Evolutionary conservation across 805 yeast species (phyloP).

Genomic region (Candida tallmaniae): DNA sequence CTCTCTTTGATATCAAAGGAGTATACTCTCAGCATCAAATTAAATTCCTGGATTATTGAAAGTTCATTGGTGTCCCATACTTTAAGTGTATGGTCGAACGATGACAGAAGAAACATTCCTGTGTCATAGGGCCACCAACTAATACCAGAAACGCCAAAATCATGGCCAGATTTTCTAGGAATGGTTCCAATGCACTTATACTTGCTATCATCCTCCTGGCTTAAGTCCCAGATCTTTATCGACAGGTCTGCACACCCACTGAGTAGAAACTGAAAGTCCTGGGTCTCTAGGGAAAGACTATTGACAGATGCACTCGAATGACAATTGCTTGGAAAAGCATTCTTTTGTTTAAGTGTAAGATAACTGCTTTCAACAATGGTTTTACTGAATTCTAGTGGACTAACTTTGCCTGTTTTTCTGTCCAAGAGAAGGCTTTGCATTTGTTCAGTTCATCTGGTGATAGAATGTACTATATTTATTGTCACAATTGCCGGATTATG

Average conservation of each 20-base stretch:
- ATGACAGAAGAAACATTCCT: slow-evolving; percentile 79
- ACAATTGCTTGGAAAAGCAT: slow-evolving; percentile 38
- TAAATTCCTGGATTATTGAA: slow-evolving; percentile 62
- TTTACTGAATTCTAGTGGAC: slow-evolving; percentile 30
- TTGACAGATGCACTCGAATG: slow-evolving; percentile 54
- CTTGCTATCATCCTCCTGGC: slow-evolving; percentile 26
- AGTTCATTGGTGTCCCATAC: slow-evolving; percentile 76
- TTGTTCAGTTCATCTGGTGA: too few relatives aligned
- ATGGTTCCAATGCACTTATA: slow-evolving; percentile 26
- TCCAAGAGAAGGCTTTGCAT: slow-evolving; percentile 41
- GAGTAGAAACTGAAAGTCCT: slow-evolving; percentile 44
- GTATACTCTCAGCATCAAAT: slow-evolving; percentile 58
- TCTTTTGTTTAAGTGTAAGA: not conserved
- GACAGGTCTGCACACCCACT: slow-evolving; percentile 75
- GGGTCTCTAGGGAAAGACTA: slow-evolving; percentile 51
- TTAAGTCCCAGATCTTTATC: slow-evolving; percentile 64
- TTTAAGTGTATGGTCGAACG: slow-evolving; percentile 72
- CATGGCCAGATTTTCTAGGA: slow-evolving; percentile 46
- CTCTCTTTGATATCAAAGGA: slow-evolving; percentile 61
- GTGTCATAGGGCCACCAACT: slow-evolving; percentile 89
- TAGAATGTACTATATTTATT: too few relatives aligned
- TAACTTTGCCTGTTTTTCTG: slow-evolving; percentile 23
- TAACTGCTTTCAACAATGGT: slow-evolving; percentile 36
- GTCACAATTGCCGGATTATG: too few relatives aligned
- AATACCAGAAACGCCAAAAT: slow-evolving; percentile 67